These are phyloP conservation scores for Fusarium anguioides DNA, from an alignment of 2,329 filamentous ascomycete genomes.

Conservation along the genomic window DNA sequence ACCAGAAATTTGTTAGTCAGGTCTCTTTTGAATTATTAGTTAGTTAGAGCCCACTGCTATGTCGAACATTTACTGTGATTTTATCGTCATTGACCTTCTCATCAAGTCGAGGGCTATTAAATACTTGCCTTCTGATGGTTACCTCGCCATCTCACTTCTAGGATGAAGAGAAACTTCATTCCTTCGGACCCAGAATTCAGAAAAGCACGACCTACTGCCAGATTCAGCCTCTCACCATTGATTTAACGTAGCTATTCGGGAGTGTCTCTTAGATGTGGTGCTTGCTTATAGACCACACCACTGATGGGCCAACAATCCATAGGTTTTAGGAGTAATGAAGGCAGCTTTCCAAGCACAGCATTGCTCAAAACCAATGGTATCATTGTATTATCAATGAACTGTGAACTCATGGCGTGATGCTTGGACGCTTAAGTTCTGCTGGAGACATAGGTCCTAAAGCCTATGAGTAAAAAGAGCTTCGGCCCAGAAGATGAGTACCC, in stretches of 20 bases:
- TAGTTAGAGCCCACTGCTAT: neutral
- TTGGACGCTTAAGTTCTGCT: neutral
- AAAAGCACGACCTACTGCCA: no score
- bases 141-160: neutral
- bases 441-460: neutral
- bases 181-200: no score
- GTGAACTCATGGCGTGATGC: neutral
- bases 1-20: no score
- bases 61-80: neutral
- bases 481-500: neutral
- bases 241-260: neutral
- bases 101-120: no score
- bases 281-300: neutral
- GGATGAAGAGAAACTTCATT: neutral
- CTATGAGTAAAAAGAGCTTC: neutral
- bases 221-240: no score
- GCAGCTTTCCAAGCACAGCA: neutral
- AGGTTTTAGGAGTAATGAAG: neutral
- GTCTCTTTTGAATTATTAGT: neutral
- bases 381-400: neutral
- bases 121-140: neutral
- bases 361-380: neutral
- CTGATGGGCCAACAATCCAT: neutral
- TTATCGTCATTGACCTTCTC: neutral
- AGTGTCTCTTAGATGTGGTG: neutral